Conservation (phyloP, 2,329 filamentous ascomycete species). For the Fusarium sp. region DNA sequence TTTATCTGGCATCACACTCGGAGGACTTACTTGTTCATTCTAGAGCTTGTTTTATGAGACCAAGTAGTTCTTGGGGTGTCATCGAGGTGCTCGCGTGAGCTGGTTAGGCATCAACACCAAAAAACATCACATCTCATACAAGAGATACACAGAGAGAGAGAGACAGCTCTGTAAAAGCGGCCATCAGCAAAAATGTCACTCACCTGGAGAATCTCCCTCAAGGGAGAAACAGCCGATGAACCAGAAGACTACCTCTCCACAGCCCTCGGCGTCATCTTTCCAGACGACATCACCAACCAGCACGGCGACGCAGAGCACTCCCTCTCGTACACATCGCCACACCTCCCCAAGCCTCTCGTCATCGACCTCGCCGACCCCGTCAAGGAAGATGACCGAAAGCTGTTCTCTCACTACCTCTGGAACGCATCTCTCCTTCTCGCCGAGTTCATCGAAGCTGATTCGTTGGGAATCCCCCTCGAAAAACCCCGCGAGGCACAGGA, state of each 20-base stretch:
- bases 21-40: not conserved
- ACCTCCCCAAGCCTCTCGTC: constrained; percentile 58
- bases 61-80: constrained; percentile 6
- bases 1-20: not conserved
- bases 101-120: constrained; percentile 15
- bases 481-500: constrained; percentile 20
- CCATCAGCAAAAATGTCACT: constrained; percentile 56
- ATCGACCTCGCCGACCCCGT: constrained; percentile 62
- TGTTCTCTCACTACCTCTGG: constrained; percentile 82
- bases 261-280: constrained; percentile 73
- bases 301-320: constrained; percentile 72
- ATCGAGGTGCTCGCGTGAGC: not conserved
- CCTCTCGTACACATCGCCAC: constrained; percentile 69
- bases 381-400: constrained; percentile 64
- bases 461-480: constrained; percentile 46
- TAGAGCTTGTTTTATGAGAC: not conserved
- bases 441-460: constrained; percentile 66
- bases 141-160: not conserved
- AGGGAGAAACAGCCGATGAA: constrained; percentile 42
- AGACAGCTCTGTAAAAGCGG: too few relatives aligned
- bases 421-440: constrained; percentile 71
- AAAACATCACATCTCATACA: not conserved
- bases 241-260: constrained; percentile 71
- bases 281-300: constrained; percentile 74
- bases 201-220: constrained; percentile 47